Evolutionary conservation across 2,329 filamentous ascomycete genomes (phyloP).

Genomic region (Cercospora sp.): DNA sequence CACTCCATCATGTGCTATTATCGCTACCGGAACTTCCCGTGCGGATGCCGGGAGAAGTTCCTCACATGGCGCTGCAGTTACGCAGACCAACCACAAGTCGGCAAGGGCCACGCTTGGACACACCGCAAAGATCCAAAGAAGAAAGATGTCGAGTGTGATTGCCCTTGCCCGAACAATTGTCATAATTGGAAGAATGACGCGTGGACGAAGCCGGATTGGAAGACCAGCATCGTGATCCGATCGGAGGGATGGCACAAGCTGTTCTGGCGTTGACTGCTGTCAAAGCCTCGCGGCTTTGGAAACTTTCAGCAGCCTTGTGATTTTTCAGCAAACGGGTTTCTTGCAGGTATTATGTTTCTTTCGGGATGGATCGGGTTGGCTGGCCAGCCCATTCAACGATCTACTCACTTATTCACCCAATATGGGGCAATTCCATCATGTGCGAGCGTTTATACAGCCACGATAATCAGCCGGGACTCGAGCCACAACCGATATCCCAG

Average conservation of each 20-base stretch:
- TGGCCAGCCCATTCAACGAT: not conserved
- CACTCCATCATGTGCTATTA: constrained; percentile 18
- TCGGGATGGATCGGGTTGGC: not conserved
- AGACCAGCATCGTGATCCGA: constrained; percentile 9
- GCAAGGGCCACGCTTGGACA: constrained; percentile 11
- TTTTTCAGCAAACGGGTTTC: not conserved
- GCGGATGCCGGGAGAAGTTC: constrained; percentile 17
- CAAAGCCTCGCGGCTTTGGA: not conserved
- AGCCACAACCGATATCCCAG: not conserved
- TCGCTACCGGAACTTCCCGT: constrained; percentile 12
- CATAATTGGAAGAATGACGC: constrained; percentile 4
- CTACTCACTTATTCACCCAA: not conserved
- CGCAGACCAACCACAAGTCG: constrained; percentile 5
- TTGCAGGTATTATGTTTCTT: not conserved
- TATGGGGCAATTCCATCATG: not conserved
- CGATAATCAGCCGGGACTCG: not conserved
- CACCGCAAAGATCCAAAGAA: constrained; percentile 7
- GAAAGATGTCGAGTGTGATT: constrained; percentile 1
- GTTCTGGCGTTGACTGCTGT: not conserved
- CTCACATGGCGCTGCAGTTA: constrained; percentile 14
- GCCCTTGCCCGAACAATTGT: constrained; percentile 3
- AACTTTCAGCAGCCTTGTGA: not conserved
- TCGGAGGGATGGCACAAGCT: constrained; percentile 7
- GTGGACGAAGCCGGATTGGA: constrained; percentile 14
- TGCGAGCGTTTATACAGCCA: not conserved